Base-by-base conservation (phyloP, 2,329 filamentous ascomycete species). In the Paraphoma sp. region DNA sequence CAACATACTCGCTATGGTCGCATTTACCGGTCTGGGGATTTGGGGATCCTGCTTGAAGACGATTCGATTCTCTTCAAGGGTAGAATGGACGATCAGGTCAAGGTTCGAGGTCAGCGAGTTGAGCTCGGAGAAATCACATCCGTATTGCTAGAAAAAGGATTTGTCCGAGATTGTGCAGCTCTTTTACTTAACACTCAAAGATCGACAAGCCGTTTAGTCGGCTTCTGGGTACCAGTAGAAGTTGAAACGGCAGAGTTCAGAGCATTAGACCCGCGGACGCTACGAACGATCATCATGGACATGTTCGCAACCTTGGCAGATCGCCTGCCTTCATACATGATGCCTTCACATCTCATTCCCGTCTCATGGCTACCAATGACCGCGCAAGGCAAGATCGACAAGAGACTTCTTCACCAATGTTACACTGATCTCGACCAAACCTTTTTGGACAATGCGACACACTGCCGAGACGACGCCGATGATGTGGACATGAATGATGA, bases 21-120 rank as follows among this genome's bases (percentile, higher is more conserved):
- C 1, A 76, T 97, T 0, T 97, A 96, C 70, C 86, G 91, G 11
- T 93, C 89, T 33, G 93, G 93, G 0, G 93, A 97, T 67, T 82
- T 92, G 65, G 93, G 92, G 0, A 84, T 92, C 17, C 85, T 97
- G 78, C 84, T 97, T 8, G 81, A 87, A 0, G 90, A 96, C 69
- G 90, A 91, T 0, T 89, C 88, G 0, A 81, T 97, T 7, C 76
- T 91, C 3, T 91, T 95, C 41, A 76, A 86, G 9, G 91, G 91
- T 14, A 84, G 92, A 38, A 80, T 89, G 18, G 92, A 96, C 64
- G 89, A 90, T 57, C 91, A 96, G 73, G 82, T 95, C 53, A 96
- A 96, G 72, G 82, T 96, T 9, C 85, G 91, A 44, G 92, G 93
- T 0, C 90, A 94, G 63, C 82, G 90, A 44, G 87, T 96, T 40